Evolutionary conservation across 768 basidiomycete species (phyloP).

Genomic region (Auricularia cornea): DNA sequence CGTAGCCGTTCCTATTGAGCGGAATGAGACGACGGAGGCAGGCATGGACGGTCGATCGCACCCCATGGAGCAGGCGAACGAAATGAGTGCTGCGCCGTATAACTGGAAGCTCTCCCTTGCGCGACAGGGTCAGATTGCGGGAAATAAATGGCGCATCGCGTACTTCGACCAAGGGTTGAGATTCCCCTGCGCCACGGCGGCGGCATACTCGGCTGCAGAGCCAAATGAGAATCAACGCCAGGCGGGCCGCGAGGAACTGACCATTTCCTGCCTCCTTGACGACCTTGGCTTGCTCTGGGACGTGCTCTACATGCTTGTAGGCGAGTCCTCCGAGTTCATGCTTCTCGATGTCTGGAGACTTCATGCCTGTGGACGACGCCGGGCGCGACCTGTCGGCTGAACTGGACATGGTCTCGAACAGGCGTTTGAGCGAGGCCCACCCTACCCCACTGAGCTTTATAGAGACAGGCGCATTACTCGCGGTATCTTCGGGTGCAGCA

Average conservation of each 20-base stretch:
- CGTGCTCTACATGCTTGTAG: not conserved
- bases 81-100: not conserved
- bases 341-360: not conserved
- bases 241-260: not conserved
- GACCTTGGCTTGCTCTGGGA: not conserved
- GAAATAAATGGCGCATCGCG: not conserved
- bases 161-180: not conserved
- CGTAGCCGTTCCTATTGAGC: slow-evolving; percentile 3
- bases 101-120: not conserved
- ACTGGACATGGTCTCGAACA: not conserved
- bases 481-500: not conserved
- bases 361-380: not conserved
- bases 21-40: not conserved
- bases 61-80: slow-evolving; percentile 17
- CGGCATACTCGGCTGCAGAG: not conserved
- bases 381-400: not conserved
- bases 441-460: not conserved
- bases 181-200: not conserved
- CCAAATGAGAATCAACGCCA: not conserved
- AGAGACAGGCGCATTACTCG: not conserved
- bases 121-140: not conserved
- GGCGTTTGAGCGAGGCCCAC: not conserved
- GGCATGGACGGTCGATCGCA: not conserved
- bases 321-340: not conserved
- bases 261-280: not conserved